These are phyloP conservation scores for Alternaria ethzedia DNA, from an alignment of 2,329 filamentous ascomycete species.

Conservation along the genomic window DNA sequence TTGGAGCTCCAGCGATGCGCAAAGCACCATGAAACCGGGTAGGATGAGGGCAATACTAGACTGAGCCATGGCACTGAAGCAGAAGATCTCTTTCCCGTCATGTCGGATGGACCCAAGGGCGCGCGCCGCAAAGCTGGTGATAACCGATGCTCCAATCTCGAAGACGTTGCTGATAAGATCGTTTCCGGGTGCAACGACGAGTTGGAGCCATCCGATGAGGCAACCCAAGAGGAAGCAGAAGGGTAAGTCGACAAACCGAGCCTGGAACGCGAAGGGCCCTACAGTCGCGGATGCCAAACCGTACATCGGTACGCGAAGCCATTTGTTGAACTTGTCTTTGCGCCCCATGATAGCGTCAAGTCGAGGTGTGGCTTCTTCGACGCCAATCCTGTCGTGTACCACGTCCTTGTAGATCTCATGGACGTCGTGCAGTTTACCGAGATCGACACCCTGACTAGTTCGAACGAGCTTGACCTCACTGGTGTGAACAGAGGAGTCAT, in stretches of 20 bases:
- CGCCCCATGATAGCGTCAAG: constrained; percentile 68
- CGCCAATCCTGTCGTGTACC: constrained; percentile 76
- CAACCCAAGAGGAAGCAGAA: constrained; percentile 78
- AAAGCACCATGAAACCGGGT: constrained; percentile 59
- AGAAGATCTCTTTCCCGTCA: constrained; percentile 53
- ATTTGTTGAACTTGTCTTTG: constrained; percentile 59
- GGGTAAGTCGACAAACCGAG: constrained; percentile 77
- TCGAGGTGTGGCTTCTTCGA: constrained; percentile 70
- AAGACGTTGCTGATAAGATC: constrained; percentile 68
- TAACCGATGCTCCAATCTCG: constrained; percentile 56
- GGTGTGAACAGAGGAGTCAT: constrained; percentile 73
- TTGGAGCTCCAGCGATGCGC: constrained; percentile 57
- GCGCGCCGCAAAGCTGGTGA: constrained; percentile 58
- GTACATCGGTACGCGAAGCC: constrained; percentile 67
- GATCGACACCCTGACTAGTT: constrained; percentile 71
- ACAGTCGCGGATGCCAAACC: constrained; percentile 78
- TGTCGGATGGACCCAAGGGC: constrained; percentile 56
- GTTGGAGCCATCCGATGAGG: constrained; percentile 75
- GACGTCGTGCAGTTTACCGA: constrained; percentile 75
- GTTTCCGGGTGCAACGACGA: constrained; percentile 75
- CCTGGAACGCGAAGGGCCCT: constrained; percentile 80
- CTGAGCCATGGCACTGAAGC: constrained; percentile 59
- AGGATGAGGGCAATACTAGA: constrained; percentile 59
- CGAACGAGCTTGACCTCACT: constrained; percentile 80
- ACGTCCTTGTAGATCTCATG: constrained; percentile 83